Percentiles rank a stretch among this genome's conserved stretches.
These are phyloP conservation scores for Ophiostoma triangulosporum DNA, from an alignment of 2,329 filamentous ascomycete species.

Conservation along the genomic window DNA sequence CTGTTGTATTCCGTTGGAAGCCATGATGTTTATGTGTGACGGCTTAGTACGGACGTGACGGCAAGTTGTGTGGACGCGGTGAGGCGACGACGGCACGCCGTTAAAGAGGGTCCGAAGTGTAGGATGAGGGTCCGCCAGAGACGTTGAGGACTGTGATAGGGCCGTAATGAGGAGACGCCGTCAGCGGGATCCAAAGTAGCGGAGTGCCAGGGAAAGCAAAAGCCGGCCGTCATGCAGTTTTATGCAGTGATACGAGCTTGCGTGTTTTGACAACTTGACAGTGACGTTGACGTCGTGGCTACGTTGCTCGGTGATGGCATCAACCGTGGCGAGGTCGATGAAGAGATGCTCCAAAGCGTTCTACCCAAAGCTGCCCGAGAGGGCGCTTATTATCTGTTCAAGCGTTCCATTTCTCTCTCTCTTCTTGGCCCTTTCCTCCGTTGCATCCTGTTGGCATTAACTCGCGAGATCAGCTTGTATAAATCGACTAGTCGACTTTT, in stretches of 20 bases:
- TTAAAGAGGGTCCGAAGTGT: background rate
- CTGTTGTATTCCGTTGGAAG: background rate
- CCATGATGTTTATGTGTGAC: background rate
- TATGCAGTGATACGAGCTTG: too few species aligned
- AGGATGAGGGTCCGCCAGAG: background rate
- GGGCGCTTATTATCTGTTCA: too few species aligned
- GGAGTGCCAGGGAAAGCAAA: too few species aligned
- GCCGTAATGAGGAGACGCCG: background rate
- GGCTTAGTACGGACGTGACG: background rate
- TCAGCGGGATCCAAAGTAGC: background rate
- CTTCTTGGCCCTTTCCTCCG: background rate
- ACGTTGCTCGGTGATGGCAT: too few species aligned
- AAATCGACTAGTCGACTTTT: background rate
- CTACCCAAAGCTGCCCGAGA: too few species aligned
- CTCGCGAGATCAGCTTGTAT: background rate
- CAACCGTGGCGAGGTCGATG: too few species aligned
- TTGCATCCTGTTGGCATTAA: too few species aligned
- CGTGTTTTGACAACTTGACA: too few species aligned
- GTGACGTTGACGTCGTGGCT: too few species aligned
- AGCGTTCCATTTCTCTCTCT: too few species aligned
- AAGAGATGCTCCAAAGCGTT: too few species aligned
- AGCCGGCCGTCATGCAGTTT: too few species aligned
- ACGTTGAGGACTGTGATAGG: background rate
- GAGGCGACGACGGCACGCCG: background rate
- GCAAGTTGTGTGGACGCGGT: background rate